phyloP scores from a whole-genome alignment of 2,329 filamentous ascomycete genomes.

The Talaromyces sp. region DNA sequence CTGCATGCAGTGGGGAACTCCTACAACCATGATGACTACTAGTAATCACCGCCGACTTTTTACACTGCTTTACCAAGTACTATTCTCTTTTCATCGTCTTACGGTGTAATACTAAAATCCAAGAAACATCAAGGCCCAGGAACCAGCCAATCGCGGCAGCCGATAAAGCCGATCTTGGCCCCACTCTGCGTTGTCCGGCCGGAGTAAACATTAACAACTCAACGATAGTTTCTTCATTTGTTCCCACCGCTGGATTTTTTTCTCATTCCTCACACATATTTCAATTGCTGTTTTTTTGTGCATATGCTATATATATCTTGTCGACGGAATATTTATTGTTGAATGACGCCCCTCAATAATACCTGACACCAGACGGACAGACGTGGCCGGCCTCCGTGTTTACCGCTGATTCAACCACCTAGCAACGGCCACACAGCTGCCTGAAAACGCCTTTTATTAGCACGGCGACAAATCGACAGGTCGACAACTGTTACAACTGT shows the following conservation, averaged over 20 bases:
- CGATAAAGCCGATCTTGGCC: neutral
- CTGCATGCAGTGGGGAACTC: neutral
- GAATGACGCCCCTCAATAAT: neutral
- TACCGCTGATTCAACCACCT: neutral
- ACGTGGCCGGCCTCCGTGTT: slow-evolving; percentile 11
- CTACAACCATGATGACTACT: neutral
- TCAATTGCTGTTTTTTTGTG: neutral
- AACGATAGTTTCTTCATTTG: neutral
- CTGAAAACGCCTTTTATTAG: neutral
- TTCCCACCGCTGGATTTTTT: neutral
- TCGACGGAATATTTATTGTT: neutral
- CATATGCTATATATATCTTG: neutral
- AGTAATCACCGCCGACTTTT: neutral
- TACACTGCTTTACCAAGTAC: neutral
- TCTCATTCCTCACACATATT: neutral
- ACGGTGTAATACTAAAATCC: neutral
- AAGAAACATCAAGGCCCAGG: neutral
- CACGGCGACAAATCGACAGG: neutral
- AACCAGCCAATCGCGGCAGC: neutral
- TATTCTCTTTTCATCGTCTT: neutral
- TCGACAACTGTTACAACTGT: neutral
- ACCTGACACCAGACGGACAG: neutral
- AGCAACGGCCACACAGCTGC: neutral
- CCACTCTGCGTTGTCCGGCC: neutral
- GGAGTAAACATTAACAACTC: neutral